Evolutionary conservation across 225 moss, liverwort and hornwort species (phyloP), one percentile per base, ranked within the genome.

Genomic region (Anthoceros angustus): DNA sequence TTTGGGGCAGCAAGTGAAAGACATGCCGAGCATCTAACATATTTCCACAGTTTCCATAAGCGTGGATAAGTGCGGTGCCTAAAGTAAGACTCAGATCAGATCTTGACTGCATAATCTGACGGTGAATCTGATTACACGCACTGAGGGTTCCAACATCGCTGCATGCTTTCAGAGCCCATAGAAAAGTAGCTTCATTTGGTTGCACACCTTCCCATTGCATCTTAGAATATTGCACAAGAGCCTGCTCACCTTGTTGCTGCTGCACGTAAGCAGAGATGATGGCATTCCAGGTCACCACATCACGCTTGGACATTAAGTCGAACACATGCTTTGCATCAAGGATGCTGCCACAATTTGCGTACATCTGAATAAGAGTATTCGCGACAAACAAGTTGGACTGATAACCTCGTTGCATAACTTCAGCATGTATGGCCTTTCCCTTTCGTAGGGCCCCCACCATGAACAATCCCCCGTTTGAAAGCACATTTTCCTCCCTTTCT

Each of bases 251-350:
- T 23, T 55, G 55, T 15, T 55, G n/a, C 14, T 55, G n/a, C 18
- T 55, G 55, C 55, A 20, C 18, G 14, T 8, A 55, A 18, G 55
- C 55, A 18, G 55, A 55, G n/a, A 55, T 18, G 5, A 55, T 55
- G 55, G 55, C 55, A 55, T 55, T 55, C 55, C 55, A 55, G 55
- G 55, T 18, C 1, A 55, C 18, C 55, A 55, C 55, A 55, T 55
- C 55, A 55, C n/a, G 7, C 55, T 55, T 4, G 23, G 55, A 55
- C 7, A 55, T 18, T 4, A 7, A 18, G 8, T 55, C 55, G 23
- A 55, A 55, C 1, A 55, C n/a, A 23, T 20, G n/a, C 23, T 55
- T 18, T 7, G 55, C 55, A 55, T 55, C 55, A 6, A 55, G n/a
- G 16, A 23, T 20, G 55, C 55, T 55, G n/a, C 55, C 55, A 55